phyloP scores from a whole-genome alignment of 305 asterid genomes.

The Euphrasia arctica region DNA sequence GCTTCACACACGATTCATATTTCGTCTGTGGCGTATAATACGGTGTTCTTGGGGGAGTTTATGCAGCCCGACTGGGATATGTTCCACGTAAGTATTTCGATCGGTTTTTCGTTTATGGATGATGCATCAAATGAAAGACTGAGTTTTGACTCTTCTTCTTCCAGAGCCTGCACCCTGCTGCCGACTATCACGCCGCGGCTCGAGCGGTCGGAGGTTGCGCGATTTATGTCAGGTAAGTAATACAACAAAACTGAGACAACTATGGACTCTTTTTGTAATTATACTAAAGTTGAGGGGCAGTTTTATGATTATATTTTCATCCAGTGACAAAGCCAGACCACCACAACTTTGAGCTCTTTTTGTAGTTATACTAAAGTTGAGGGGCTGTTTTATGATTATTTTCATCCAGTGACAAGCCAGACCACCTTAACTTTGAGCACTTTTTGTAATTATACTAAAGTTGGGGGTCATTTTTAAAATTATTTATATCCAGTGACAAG shows the following conservation, averaged over 20 bases:
- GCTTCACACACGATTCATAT: constrained; percentile 98
- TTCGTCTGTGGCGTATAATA: constrained; percentile 87
- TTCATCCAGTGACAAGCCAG: no score
- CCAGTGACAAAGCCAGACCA: no score
- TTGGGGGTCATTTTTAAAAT: not conserved
- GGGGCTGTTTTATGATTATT: no score
- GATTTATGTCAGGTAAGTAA: constrained; percentile 88
- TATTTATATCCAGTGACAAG: constrained; percentile 65
- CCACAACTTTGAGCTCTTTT: no score
- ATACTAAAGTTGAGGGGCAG: no score
- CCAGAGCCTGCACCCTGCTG: constrained; percentile 97
- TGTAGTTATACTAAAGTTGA: no score
- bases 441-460: not conserved
- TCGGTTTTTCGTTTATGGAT: no score
- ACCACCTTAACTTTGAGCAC: not conserved
- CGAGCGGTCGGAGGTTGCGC: constrained; percentile 97
- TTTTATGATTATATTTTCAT: no score
- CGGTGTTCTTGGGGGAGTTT: constrained; percentile 86
- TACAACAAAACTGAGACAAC: not conserved
- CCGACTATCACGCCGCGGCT: constrained; percentile 98
- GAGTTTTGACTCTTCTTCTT: not conserved
- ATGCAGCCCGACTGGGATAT: constrained; percentile 99
- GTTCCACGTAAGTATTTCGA: constrained; percentile 73
- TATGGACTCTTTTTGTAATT: not conserved
- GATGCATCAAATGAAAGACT: not conserved